Evolutionary conservation across 306 rosid genomes (phyloP).

Genomic region (Senna tora): DNA sequence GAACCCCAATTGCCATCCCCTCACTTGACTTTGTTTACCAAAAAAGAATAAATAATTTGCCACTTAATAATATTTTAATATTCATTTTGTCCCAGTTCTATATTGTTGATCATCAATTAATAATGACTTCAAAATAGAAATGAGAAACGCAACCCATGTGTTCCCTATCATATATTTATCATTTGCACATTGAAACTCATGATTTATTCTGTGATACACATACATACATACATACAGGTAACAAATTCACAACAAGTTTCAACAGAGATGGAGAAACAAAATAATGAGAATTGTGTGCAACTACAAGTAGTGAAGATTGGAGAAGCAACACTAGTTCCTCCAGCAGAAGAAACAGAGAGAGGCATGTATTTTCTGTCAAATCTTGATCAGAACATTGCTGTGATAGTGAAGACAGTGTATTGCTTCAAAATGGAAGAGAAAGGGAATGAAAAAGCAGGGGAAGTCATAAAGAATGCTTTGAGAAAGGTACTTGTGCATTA

Average conservation of each 20-base stretch:
- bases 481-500: constrained; percentile 69
- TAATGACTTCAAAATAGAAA: too few relatives aligned
- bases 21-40: too few relatives aligned
- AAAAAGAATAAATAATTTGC: too few relatives aligned
- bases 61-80: too few relatives aligned
- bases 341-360: constrained; percentile 67
- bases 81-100: too few relatives aligned
- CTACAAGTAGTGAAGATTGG: constrained; percentile 53
- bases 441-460: constrained; percentile 64
- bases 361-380: constrained; percentile 79
- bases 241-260: constrained; percentile 33
- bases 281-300: constrained; percentile 35
- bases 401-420: constrained; percentile 66
- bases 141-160: constrained; percentile 38
- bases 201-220: too few relatives aligned
- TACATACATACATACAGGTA: too few relatives aligned
- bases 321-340: constrained; percentile 60
- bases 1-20: too few relatives aligned
- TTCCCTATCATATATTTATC: constrained; percentile 35
- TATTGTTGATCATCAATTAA: too few relatives aligned
- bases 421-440: constrained; percentile 57
- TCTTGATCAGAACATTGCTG: constrained; percentile 91
- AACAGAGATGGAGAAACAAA: constrained; percentile 54
- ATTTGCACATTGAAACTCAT: constrained; percentile 16
- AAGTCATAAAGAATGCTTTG: constrained; percentile 63